Evolutionary conservation across 164 flowering plant genomes (phyloP).

Genomic region (Aristolochia fimbriata): DNA sequence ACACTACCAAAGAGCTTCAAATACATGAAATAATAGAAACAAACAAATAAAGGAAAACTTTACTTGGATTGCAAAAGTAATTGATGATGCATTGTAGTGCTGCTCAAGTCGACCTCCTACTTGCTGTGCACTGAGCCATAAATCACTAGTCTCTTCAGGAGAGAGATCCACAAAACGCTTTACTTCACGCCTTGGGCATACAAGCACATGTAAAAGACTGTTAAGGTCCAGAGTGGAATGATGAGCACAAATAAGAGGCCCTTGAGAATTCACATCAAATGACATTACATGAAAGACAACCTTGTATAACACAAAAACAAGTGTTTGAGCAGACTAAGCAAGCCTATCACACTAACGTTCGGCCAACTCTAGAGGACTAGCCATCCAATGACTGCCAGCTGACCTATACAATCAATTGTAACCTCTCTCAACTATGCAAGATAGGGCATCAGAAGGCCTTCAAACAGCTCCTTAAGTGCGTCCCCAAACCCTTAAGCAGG

Average conservation of each 20-base stretch:
- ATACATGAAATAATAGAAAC: background rate
- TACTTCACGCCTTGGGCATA: constrained; percentile 81
- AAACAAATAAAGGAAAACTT: constrained; percentile 10
- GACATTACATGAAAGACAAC: background rate
- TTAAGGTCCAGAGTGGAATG: constrained; percentile 38
- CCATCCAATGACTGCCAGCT: background rate
- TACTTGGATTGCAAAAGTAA: constrained; percentile 80
- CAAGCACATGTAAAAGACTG: constrained; percentile 71
- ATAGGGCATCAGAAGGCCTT: too few relatives aligned
- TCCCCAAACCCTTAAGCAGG: too few relatives aligned
- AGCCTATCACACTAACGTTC: background rate
- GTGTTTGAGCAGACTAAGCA: background rate
- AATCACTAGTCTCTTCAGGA: constrained; percentile 60
- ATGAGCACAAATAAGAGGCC: background rate
- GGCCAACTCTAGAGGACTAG: background rate
- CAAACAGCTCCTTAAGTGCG: too few relatives aligned
- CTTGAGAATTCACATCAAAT: background rate
- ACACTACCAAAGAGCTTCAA: too few relatives aligned
- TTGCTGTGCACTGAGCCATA: constrained; percentile 78
- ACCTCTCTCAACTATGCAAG: too few relatives aligned
- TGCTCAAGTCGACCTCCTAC: constrained; percentile 58
- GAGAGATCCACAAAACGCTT: constrained; percentile 80
- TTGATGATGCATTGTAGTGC: constrained; percentile 70
- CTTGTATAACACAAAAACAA: background rate
- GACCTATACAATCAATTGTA: too few relatives aligned